Evolutionary conservation across 345 rosid genomes (phyloP), one percentile per base, ranked within the genome.

Genomic region (Mallotus nudiflorus): DNA sequence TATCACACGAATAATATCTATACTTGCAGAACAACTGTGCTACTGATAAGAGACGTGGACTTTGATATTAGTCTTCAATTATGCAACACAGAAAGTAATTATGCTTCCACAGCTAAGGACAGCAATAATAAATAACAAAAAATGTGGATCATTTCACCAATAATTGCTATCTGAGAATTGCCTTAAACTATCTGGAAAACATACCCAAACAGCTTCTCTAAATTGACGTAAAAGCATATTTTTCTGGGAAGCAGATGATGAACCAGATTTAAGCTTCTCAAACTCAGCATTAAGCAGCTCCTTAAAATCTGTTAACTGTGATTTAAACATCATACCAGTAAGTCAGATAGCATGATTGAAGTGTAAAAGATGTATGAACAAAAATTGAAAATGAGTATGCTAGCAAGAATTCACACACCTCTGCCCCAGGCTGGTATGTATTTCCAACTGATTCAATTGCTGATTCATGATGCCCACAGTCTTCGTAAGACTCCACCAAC

Each of bases 141-240:
- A 67, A 29, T 64, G 40, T 42, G 35, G 39, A 66, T 18, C 55
- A 22, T 33, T 10, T 46, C 28, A 40, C 29, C 56, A 45, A 69
- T 51, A 69, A 40, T 35, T 51, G 55, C 16, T 25, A 13, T 31
- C 13, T 28, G 9, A 15, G 15, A 42, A 37, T 42, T 53, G 18
- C 19, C 40, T n/a, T 70, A 51, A 52, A 48, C 68, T 72, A 3
- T 65, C 20, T 33, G 48, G 46, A 71, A 65, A 31, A 27, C 82
- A 73, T 87, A 91, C 96, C 97, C 98, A 94, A 51, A 92, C 82
- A 39, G 91, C 93, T 74, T 88, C 96, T 69, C 82, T 81, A 71
- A 90, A 90, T 75, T 90, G 92, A 24, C 93, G 88, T 71, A 91
- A 72, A 73, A 87, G 62, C 25, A 63, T 84, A 70, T 86, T 79